Conservation (phyloP, 129 eudicot species). For the Sambucus nigra region DNA sequence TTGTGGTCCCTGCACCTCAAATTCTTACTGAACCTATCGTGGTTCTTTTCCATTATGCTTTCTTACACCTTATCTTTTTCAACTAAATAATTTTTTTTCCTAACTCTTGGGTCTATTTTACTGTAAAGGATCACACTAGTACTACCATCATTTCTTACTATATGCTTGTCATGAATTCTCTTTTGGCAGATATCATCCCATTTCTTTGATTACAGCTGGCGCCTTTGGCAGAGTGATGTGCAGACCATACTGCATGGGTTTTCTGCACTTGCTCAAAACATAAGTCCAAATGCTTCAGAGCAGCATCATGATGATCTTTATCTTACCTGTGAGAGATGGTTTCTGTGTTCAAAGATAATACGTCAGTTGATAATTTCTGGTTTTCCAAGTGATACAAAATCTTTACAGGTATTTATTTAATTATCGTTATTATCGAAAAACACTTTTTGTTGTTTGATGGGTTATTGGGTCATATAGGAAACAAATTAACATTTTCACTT, state of each 20-base stretch:
- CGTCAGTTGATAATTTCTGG: constrained; percentile 81
- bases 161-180: constrained; percentile 17
- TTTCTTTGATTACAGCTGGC: constrained; percentile 96
- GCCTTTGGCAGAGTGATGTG: constrained; percentile 91
- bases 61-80: no score
- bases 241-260: constrained; percentile 67
- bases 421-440: neutral
- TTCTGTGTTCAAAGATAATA: constrained; percentile 78
- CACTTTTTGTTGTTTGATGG: neutral
- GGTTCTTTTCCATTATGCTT: neutral
- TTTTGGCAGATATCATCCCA: constrained; percentile 85
- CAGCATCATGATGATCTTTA: constrained; percentile 53
- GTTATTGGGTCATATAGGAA: neutral
- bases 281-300: constrained; percentile 41
- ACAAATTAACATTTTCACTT: constrained; percentile 1
- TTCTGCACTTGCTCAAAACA: constrained; percentile 47
- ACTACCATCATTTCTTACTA: constrained; percentile 8
- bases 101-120: neutral
- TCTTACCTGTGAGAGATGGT: constrained; percentile 86
- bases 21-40: neutral
- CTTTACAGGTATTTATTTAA: constrained; percentile 52
- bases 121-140: neutral
- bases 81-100: no score
- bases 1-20: neutral
- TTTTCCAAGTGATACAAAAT: constrained; percentile 71